Evolutionary conservation across 2,329 filamentous ascomycete genomes (phyloP).

Genomic region (Aspergillus oerlinghausenensis): DNA sequence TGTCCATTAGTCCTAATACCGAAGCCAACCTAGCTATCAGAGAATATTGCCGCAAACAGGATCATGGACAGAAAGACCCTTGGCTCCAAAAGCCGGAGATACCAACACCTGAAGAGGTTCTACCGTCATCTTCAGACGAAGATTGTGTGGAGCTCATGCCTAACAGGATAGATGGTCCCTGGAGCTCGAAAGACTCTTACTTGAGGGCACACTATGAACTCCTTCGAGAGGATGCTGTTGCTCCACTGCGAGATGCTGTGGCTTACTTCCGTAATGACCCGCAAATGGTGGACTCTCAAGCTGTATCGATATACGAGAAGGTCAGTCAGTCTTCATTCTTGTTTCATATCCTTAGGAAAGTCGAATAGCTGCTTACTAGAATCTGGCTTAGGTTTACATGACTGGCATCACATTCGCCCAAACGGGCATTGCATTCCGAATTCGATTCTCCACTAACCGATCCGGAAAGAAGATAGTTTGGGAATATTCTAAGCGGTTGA

Average conservation of each 20-base stretch:
- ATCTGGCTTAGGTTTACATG: constrained; percentile 55
- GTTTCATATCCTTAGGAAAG: neutral
- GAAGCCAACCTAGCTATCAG: constrained; percentile 27
- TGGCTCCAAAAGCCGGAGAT: constrained; percentile 39
- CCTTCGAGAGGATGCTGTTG: constrained; percentile 68
- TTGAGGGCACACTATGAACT: constrained; percentile 70
- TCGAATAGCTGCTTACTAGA: neutral
- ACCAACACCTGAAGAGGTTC: constrained; percentile 37
- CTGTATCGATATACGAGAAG: constrained; percentile 65
- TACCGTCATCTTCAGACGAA: constrained; percentile 20
- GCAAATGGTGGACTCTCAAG: constrained; percentile 52
- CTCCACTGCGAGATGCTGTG: constrained; percentile 65
- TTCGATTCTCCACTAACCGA: constrained; percentile 66
- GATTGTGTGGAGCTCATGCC: constrained; percentile 38
- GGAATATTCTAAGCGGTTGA: constrained; percentile 56
- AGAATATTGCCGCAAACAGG: constrained; percentile 23
- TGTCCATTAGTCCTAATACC: neutral
- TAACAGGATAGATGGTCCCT: constrained; percentile 56
- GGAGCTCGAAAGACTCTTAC: constrained; percentile 60
- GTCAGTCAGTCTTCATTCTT: constrained; percentile 36
- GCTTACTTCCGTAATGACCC: constrained; percentile 51
- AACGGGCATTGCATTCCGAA: constrained; percentile 59
- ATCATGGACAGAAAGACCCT: constrained; percentile 9
- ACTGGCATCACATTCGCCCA: constrained; percentile 60
- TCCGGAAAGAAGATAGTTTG: constrained; percentile 65